Evolutionary conservation across 305 asterid species (phyloP).

Genomic region (Withania somnifera): DNA sequence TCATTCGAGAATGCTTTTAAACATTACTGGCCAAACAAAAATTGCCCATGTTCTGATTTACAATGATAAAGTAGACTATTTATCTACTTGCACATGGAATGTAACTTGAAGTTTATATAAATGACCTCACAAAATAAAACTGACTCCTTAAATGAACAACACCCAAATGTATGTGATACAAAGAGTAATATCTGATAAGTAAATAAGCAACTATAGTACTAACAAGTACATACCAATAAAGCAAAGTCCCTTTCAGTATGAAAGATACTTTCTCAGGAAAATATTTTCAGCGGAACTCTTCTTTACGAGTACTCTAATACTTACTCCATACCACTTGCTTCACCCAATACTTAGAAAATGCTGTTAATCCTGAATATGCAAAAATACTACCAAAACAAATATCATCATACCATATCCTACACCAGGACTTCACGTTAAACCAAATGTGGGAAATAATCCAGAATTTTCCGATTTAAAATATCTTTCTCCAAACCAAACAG

Average conservation of each 20-base stretch:
- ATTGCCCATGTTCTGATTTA: neutral
- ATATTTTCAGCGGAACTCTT: neutral
- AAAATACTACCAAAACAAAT: neutral
- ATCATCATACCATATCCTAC: neutral
- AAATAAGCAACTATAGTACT: neutral
- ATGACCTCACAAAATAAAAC: neutral
- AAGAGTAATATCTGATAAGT: neutral
- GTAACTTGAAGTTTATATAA: neutral
- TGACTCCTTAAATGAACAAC: neutral
- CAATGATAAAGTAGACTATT: neutral
- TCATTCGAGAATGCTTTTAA: neutral
- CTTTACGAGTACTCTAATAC: neutral
- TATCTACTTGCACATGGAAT: neutral
- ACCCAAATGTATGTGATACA: neutral
- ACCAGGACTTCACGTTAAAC: neutral
- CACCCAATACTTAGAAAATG: neutral
- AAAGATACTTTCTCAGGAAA: neutral
- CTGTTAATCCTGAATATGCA: neutral
- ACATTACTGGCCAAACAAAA: neutral
- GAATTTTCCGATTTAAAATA: neutral
- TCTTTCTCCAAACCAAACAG: neutral
- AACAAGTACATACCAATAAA: neutral
- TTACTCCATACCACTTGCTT: neutral
- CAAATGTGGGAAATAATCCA: neutral
- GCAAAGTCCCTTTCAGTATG: neutral